Evolutionary conservation across 495 filamentous ascomycete species (phyloP).

Genomic region (Apiosordaria backusii): DNA sequence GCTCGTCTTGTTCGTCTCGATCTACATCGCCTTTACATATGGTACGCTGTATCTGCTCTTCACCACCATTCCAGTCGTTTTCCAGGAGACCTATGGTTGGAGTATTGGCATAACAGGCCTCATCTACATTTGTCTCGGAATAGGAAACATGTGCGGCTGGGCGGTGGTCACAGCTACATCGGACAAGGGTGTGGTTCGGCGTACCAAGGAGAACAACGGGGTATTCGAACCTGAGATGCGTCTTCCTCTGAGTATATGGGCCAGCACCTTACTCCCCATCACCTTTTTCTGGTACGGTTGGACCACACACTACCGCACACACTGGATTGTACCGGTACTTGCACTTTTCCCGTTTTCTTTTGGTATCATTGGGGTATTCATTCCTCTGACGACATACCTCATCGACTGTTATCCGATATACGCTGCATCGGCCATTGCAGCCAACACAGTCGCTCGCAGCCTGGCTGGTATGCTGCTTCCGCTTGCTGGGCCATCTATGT

Average conservation of each 20-base stretch:
- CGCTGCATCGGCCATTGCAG: slow-evolving; percentile 57
- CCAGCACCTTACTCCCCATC: slow-evolving; percentile 38
- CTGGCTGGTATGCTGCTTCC: slow-evolving; percentile 56
- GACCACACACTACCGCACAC: slow-evolving; percentile 31
- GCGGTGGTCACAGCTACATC: slow-evolving; percentile 35
- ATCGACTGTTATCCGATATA: slow-evolving; percentile 57
- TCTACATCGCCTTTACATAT: slow-evolving; percentile 75
- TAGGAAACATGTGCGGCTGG: slow-evolving; percentile 41
- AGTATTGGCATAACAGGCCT: slow-evolving; percentile 36
- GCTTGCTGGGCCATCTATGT: slow-evolving; percentile 53
- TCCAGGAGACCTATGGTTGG: slow-evolving; percentile 51
- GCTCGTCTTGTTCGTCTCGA: slow-evolving; percentile 63
- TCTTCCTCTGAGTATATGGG: slow-evolving; percentile 38
- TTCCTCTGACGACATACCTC: slow-evolving; percentile 55
- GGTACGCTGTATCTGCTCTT: slow-evolving; percentile 75
- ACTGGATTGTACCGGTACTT: slow-evolving; percentile 52
- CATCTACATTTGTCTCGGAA: slow-evolving; percentile 45
- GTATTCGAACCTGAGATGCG: slow-evolving; percentile 58
- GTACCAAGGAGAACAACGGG: slow-evolving; percentile 46
- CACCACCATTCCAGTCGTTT: slow-evolving; percentile 64
- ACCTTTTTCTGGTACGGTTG: slow-evolving; percentile 51
- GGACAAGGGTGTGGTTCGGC: slow-evolving; percentile 40
- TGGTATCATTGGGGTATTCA: slow-evolving; percentile 51
- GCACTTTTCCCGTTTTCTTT: slow-evolving; percentile 49
- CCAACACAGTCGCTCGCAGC: slow-evolving; percentile 51